These are phyloP conservation scores for Ceratocystis papillata DNA, from an alignment of 2,329 filamentous ascomycete genomes.

Conservation along the genomic window DNA sequence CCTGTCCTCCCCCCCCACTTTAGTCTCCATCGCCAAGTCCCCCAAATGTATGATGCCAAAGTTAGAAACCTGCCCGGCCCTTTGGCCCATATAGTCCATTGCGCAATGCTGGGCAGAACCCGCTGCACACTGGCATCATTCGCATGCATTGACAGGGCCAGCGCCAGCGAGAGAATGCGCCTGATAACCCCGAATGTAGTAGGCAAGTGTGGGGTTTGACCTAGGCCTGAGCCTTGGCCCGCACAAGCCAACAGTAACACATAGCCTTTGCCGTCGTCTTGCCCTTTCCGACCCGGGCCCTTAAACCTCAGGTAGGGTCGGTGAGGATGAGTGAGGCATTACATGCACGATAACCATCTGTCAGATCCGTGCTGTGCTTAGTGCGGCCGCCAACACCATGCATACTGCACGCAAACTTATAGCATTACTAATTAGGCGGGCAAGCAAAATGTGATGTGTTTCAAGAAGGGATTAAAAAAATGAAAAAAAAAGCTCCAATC, in stretches of 20 bases:
- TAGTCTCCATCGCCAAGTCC: background rate
- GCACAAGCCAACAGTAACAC: conserved; percentile 6
- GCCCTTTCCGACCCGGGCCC: background rate
- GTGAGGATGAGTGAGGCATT: conserved; percentile 5
- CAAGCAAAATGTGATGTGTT: background rate
- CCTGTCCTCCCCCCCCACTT: background rate
- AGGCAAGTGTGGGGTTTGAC: background rate
- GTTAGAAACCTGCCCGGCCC: background rate
- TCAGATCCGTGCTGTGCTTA: background rate
- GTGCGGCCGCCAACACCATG: background rate
- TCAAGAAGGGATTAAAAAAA: background rate
- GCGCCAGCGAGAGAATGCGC: too few relatives aligned
- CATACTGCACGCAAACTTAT: background rate
- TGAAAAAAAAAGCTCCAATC: background rate
- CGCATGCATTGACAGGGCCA: background rate
- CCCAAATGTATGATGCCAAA: conserved; percentile 6
- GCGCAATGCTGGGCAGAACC: background rate
- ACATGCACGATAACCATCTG: conserved; percentile 1
- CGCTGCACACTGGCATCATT: background rate
- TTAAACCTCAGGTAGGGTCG: background rate
- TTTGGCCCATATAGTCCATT: background rate
- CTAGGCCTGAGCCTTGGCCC: background rate
- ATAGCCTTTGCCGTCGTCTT: background rate
- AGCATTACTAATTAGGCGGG: background rate
- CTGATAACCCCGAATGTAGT: background rate